A percentile compares a stretch with the other conserved stretches of the same genome.
Conservation (phyloP, 2,329 filamentous ascomycete genomes). For the Alternaria burnsii region DNA sequence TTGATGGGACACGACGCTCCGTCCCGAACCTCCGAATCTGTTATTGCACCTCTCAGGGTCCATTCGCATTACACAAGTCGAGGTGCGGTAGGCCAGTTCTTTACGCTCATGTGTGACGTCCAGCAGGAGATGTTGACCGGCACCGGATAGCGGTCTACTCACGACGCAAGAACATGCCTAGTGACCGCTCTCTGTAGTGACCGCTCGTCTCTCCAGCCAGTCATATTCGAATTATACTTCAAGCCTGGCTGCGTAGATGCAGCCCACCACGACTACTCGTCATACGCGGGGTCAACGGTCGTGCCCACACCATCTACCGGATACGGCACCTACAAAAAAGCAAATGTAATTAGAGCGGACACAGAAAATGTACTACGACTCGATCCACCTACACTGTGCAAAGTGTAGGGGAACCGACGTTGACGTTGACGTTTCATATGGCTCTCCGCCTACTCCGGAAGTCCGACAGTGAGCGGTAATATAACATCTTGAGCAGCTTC, state of each 20-base stretch:
- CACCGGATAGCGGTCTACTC: slow-evolving; percentile 14
- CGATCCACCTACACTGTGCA: slow-evolving; percentile 11
- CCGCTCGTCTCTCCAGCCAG: too few species aligned
- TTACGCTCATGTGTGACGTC: slow-evolving; percentile 10
- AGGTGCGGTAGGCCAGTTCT: neutral
- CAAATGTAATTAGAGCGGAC: slow-evolving; percentile 3
- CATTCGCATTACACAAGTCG: slow-evolving; percentile 6
- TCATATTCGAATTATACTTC: too few species aligned
- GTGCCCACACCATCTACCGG: neutral
- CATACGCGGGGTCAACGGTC: too few species aligned
- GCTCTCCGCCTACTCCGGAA: slow-evolving; percentile 38
- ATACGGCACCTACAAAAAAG: neutral
- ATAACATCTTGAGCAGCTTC: neutral
- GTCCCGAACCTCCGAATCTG: slow-evolving; percentile 18
- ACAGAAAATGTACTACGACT: neutral
- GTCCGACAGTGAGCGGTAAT: slow-evolving; percentile 6
- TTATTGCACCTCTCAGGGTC: slow-evolving; percentile 11
- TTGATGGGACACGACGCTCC: slow-evolving; percentile 8
- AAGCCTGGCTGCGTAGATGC: too few species aligned
- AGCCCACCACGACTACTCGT: too few species aligned
- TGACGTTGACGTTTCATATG: slow-evolving; percentile 19
- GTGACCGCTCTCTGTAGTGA: too few species aligned
- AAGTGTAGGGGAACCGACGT: slow-evolving; percentile 31
- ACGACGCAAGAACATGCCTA: too few species aligned
- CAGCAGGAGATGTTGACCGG: slow-evolving; percentile 9